Conservation (phyloP, 345 rosid species). For the Cardiospermum halicacabum region DNA sequence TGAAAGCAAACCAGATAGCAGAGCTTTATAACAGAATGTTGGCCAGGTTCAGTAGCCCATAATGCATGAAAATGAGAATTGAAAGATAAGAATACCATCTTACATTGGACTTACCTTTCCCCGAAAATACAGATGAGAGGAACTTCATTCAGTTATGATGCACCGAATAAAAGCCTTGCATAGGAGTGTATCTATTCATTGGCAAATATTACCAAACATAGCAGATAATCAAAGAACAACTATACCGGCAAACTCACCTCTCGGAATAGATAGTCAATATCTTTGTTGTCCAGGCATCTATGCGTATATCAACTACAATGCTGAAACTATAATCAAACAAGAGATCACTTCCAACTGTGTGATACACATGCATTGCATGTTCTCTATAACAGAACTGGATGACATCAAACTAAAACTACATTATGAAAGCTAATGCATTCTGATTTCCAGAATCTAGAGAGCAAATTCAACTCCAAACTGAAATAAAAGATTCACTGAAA, state of each 20-base stretch:
- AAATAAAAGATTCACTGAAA: too few relatives aligned
- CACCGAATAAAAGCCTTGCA: not conserved
- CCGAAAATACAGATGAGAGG: not conserved
- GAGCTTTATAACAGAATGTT: not conserved
- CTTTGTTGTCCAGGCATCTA: not conserved
- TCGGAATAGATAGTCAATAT: not conserved
- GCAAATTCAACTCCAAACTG: not conserved
- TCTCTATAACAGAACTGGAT: not conserved
- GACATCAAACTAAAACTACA: not conserved
- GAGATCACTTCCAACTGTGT: not conserved
- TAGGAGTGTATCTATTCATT: not conserved
- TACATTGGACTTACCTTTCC: not conserved
- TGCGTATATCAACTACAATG: not conserved
- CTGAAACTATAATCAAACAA: not conserved
- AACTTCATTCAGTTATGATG: not conserved
- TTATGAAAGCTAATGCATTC: not conserved
- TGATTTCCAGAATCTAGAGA: not conserved
- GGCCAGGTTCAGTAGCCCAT: not conserved
- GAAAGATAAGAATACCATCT: not conserved
- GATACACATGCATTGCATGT: not conserved
- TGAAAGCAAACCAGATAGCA: not conserved
- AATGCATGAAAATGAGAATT: not conserved
- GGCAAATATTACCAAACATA: not conserved
- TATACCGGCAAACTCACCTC: not conserved
- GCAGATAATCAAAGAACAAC: not conserved